A percentile compares a stretch with the other conserved stretches of the same genome.
Evolutionary conservation across 805 yeast species (phyloP).

Genomic region (Myxozyma neotropica): DNA sequence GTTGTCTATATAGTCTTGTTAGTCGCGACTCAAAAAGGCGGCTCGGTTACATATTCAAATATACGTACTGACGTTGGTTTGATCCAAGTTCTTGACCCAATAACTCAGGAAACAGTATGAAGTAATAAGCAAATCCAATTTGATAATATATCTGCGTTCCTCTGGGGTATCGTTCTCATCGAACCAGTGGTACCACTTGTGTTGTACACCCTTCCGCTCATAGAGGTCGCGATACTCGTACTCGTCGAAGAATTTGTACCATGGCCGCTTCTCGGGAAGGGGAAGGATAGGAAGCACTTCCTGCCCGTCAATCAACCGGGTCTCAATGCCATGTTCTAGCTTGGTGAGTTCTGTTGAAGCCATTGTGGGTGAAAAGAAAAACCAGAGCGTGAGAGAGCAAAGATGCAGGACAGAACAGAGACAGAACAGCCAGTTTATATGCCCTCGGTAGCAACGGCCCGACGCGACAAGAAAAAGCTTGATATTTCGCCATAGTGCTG

Average conservation of each 20-base stretch:
- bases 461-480: too few species aligned
- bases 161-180: constrained; percentile 53
- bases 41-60: neutral
- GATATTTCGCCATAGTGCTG: too few species aligned
- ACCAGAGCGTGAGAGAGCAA: too few species aligned
- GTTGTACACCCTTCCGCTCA: constrained; percentile 22
- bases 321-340: constrained; percentile 2
- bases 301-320: neutral
- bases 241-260: constrained; percentile 32
- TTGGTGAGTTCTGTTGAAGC: neutral
- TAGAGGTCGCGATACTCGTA: constrained; percentile 28
- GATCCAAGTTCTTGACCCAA: constrained; percentile 70
- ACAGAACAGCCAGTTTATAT: too few species aligned
- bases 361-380: neutral
- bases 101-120: constrained; percentile 61
- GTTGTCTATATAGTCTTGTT: constrained; percentile 40
- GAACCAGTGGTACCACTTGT: constrained; percentile 50
- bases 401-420: too few species aligned
- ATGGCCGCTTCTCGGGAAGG: constrained; percentile 20
- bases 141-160: constrained; percentile 52
- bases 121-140: constrained; percentile 60
- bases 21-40: neutral
- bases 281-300: constrained; percentile 11
- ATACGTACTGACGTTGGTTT: constrained; percentile 51
- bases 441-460: too few species aligned